Percentiles rank a stretch among this genome's conserved stretches.
Evolutionary conservation across 768 basidiomycete genomes (phyloP).

Genomic region (Termitomyces sp.): DNA sequence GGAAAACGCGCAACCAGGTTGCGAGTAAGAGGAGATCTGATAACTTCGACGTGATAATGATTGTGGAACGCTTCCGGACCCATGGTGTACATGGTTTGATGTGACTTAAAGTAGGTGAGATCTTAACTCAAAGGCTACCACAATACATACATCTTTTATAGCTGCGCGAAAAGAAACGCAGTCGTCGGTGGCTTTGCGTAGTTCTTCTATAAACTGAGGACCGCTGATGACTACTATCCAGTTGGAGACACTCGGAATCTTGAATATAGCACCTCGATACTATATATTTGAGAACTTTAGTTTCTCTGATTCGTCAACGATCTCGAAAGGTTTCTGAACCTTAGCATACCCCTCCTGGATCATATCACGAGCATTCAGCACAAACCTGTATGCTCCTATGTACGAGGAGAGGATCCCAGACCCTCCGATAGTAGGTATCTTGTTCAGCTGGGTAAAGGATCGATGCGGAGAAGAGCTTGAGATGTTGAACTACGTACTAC

Average conservation of each 20-base stretch:
- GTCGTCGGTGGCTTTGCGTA: conserved; percentile 35
- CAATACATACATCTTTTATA: conserved; percentile 21
- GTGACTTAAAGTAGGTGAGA: conserved; percentile 19
- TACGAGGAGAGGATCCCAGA: conserved; percentile 28
- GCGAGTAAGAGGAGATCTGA: conserved; percentile 31
- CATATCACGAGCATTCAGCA: conserved; percentile 19
- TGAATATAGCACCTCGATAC: conserved; percentile 28
- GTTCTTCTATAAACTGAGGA: conserved; percentile 41
- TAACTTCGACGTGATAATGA: conserved; percentile 27
- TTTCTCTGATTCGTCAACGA: neutral
- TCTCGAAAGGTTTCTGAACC: conserved; percentile 8
- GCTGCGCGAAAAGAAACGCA: conserved; percentile 26
- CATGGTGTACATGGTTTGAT: conserved; percentile 35
- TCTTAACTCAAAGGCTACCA: neutral
- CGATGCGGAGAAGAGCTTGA: neutral
- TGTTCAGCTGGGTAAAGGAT: conserved; percentile 9
- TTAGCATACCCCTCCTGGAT: conserved; percentile 28
- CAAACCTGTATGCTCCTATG: conserved; percentile 21
- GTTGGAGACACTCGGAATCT: conserved; percentile 34
- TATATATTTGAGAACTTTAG: neutral
- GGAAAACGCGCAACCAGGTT: conserved; percentile 34
- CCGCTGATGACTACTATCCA: conserved; percentile 32
- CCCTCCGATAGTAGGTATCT: conserved; percentile 28
- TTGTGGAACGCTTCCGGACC: conserved; percentile 24
- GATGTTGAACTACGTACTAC: neutral